Conservation (phyloP, 768 basidiomycete genomes). For the Harrya chromipes region DNA sequence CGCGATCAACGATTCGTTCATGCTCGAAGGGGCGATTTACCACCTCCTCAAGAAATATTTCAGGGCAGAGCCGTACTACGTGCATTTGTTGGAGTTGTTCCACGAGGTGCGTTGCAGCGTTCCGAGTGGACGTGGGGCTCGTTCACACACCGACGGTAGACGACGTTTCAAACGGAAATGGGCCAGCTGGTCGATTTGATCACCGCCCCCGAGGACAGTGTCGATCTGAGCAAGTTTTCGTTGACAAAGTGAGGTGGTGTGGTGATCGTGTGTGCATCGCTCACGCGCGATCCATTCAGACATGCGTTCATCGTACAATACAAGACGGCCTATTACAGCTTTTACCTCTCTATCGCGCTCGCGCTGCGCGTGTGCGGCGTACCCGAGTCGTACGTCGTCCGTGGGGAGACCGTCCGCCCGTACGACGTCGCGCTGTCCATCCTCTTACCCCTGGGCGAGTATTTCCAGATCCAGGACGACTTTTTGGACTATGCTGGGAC, state of each 20-base stretch:
- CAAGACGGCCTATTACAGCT: constrained; percentile 98
- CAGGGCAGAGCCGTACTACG: constrained; percentile 75
- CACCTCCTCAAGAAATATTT: constrained; percentile 86
- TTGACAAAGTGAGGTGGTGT: constrained; percentile 59
- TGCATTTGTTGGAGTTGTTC: constrained; percentile 88
- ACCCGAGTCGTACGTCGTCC: constrained; percentile 45
- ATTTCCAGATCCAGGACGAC: constrained; percentile 99
- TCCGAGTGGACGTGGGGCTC: too few species aligned
- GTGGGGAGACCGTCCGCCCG: constrained; percentile 45
- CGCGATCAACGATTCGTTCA: constrained; percentile 95
- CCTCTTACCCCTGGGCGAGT: constrained; percentile 90
- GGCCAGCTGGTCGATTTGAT: constrained; percentile 96
- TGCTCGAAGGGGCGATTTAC: constrained; percentile 95
- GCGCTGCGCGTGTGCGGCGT: constrained; percentile 79
- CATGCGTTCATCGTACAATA: constrained; percentile 92
- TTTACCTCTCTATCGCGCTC: constrained; percentile 96
- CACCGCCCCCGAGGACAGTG: constrained; percentile 87
- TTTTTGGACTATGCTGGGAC: constrained; percentile 91
- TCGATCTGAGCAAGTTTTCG: constrained; percentile 87
- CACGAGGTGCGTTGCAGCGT: constrained; percentile 67
- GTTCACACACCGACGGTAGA: constrained; percentile 31
- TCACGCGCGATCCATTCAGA: constrained; percentile 38
- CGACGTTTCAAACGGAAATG: constrained; percentile 89
- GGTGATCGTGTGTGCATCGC: not conserved
- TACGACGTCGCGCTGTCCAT: constrained; percentile 78